These are phyloP conservation scores for Beauveria medogensis DNA, from an alignment of 2,329 filamentous ascomycete genomes.

Conservation along the genomic window DNA sequence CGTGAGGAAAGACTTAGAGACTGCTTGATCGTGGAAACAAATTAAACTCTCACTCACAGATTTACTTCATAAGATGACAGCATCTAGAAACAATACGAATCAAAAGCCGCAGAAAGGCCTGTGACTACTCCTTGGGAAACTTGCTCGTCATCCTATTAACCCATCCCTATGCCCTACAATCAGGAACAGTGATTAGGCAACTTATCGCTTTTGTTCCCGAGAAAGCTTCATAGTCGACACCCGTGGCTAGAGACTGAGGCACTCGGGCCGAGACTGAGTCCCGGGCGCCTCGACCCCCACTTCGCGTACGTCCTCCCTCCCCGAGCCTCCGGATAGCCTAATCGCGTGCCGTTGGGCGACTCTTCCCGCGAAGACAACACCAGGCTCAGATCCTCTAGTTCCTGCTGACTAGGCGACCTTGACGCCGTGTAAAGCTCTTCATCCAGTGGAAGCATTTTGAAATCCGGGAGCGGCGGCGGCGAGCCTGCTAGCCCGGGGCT, in stretches of 20 bases:
- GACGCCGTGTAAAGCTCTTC: neutral
- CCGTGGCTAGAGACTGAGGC: neutral
- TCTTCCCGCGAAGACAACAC: too few relatives aligned
- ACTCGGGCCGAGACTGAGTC: neutral
- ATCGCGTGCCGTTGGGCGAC: neutral
- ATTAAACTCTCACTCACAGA: too few relatives aligned
- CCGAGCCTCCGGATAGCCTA: neutral
- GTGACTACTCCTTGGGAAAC: too few relatives aligned
- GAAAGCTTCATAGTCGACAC: too few relatives aligned
- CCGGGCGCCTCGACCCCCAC: neutral
- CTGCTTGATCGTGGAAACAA: neutral
- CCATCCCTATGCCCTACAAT: too few relatives aligned
- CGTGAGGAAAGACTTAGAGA: neutral
- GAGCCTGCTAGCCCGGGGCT: neutral
- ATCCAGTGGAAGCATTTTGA: neutral
- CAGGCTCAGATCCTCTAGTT: neutral
- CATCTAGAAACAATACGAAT: too few relatives aligned
- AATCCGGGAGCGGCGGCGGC: neutral
- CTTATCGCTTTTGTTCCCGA: too few relatives aligned
- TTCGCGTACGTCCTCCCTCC: neutral
- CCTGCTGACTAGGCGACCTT: neutral
- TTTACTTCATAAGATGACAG: too few relatives aligned
- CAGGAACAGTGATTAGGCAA: too few relatives aligned
- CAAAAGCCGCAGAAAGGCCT: too few relatives aligned
- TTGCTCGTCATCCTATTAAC: too few relatives aligned